A percentile compares a stretch with the other conserved stretches of the same genome.
These are phyloP conservation scores for Yamadazyma scolyti DNA, from an alignment of 805 yeast genomes.

Conservation along the genomic window DNA sequence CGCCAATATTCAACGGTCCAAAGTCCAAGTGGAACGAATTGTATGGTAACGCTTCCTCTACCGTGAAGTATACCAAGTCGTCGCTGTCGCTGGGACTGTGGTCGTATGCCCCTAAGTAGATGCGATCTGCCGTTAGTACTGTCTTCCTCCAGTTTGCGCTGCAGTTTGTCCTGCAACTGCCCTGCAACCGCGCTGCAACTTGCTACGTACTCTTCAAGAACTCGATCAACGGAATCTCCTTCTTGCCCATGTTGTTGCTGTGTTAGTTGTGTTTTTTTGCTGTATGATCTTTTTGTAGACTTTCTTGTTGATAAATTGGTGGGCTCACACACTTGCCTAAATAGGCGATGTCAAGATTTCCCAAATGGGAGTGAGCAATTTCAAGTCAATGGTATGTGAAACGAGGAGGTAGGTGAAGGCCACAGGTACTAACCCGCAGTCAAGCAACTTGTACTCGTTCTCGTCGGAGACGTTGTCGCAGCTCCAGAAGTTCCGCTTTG, in stretches of 20 bases:
- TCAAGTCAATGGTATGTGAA: conserved; percentile 1
- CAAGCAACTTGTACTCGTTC: conserved; percentile 51
- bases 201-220: conserved; percentile 39
- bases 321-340: conserved; percentile 3
- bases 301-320: not conserved
- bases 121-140: conserved; percentile 47
- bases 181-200: too few species aligned
- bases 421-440: conserved; percentile 7
- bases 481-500: conserved; percentile 69
- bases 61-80: conserved; percentile 79
- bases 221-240: conserved; percentile 36
- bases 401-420: not conserved
- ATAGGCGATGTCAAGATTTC: conserved; percentile 1
- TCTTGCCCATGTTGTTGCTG: conserved; percentile 1
- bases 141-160: not conserved
- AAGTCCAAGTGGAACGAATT: conserved; percentile 95
- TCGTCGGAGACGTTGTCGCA: conserved; percentile 55
- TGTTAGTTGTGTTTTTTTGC: not conserved
- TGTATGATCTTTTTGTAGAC: conserved; percentile 2
- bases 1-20: conserved; percentile 94
- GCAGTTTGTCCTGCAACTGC: not conserved
- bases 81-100: conserved; percentile 71
- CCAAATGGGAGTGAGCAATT: not conserved
- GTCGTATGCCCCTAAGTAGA: conserved; percentile 89
- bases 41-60: conserved; percentile 88